Evolutionary conservation across 441 rosid genomes (phyloP).

Genomic region (Bruguiera hainesii): DNA sequence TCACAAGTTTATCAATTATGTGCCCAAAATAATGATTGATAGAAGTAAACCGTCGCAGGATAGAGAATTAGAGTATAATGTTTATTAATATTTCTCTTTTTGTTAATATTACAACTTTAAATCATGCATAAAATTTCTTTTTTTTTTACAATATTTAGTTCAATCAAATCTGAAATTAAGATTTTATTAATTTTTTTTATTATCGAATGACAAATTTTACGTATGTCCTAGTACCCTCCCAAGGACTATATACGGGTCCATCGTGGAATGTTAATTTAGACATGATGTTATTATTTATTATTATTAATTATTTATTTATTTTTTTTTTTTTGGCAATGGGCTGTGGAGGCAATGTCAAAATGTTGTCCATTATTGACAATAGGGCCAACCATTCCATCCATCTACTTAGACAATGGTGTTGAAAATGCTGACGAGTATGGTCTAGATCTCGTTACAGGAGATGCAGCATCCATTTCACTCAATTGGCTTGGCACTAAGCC

Average conservation of each 20-base stretch:
- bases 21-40: too few species aligned
- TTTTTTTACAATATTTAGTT: too few species aligned
- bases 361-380: conserved; percentile 29
- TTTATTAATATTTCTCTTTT: too few species aligned
- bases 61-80: too few species aligned
- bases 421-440: conserved; percentile 41
- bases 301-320: background rate
- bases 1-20: too few species aligned
- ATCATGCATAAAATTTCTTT: too few species aligned
- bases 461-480: conserved; percentile 15
- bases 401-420: conserved; percentile 47
- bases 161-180: too few species aligned
- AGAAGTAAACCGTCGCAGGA: too few species aligned
- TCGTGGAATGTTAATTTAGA: background rate
- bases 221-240: too few species aligned
- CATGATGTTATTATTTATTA: background rate
- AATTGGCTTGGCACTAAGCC: conserved; percentile 46
- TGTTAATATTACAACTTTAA: too few species aligned
- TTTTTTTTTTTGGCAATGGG: conserved; percentile 6
- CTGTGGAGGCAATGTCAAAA: conserved; percentile 29
- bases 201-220: too few species aligned
- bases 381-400: conserved; percentile 67
- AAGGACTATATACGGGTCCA: background rate
- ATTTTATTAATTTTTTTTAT: too few species aligned
- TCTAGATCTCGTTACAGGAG: conserved; percentile 34